A percentile compares a stretch with the other conserved stretches of the same genome.
phyloP scores from a whole-genome alignment of 2,329 filamentous ascomycete species.

The Aspergillus sojae region DNA sequence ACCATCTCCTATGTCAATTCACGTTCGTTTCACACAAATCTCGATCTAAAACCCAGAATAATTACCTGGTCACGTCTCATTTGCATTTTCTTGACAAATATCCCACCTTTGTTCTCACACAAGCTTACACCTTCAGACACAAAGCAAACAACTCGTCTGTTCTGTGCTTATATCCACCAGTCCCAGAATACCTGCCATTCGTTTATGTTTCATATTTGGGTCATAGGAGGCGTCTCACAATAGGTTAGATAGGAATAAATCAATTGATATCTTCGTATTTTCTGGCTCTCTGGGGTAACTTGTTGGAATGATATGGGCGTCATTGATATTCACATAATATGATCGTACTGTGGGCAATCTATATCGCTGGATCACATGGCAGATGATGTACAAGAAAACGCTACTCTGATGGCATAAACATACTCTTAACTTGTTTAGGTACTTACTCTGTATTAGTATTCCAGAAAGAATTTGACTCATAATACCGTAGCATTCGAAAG shows the following conservation, averaged over 20 bases:
- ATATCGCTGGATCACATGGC: not conserved
- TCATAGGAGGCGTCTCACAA: not conserved
- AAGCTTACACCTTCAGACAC: not conserved
- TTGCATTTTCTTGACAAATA: not conserved
- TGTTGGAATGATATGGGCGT: too few relatives aligned
- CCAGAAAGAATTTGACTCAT: conserved; percentile 14
- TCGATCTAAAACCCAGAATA: not conserved
- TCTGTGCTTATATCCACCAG: not conserved
- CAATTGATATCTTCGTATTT: not conserved
- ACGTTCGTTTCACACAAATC: not conserved
- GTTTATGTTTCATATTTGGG: conserved; percentile 7
- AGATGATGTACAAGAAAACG: not conserved
- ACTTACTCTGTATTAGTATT: not conserved
- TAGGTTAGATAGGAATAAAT: not conserved
- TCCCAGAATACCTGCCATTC: not conserved
- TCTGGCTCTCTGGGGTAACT: too few relatives aligned
- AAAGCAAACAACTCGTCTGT: not conserved
- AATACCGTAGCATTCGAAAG: conserved; percentile 8
- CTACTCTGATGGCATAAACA: not conserved
- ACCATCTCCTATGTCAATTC: not conserved
- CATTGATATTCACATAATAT: too few relatives aligned
- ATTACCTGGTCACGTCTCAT: not conserved
- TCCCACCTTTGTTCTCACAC: not conserved
- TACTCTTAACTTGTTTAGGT: not conserved
- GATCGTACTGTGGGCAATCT: not conserved